phyloP scores from a whole-genome alignment of 1,139 yeast genomes.

The Candida dubliniensis region DNA sequence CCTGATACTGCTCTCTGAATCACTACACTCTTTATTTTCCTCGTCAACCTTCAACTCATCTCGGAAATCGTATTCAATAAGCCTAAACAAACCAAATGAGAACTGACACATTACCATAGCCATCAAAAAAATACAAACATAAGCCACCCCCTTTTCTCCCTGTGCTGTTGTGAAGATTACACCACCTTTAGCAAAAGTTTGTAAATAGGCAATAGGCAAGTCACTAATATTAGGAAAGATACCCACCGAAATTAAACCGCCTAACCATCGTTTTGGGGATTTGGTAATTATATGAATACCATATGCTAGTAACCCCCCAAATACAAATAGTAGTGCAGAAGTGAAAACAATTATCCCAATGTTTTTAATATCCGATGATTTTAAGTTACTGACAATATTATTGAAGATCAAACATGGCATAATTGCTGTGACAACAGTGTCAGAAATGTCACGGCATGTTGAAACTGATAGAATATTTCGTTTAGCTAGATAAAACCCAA shows the following conservation, averaged over 20 bases:
- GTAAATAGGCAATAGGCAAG: constrained; percentile 85
- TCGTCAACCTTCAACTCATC: constrained; percentile 18
- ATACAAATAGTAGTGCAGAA: constrained; percentile 44
- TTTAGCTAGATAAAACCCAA: constrained; percentile 70
- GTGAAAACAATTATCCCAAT: constrained; percentile 71
- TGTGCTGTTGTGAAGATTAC: constrained; percentile 54
- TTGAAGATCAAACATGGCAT: constrained; percentile 79
- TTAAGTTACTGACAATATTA: constrained; percentile 69
- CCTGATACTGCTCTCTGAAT: constrained; percentile 9
- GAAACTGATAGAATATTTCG: constrained; percentile 69
- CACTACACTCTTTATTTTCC: constrained; percentile 4
- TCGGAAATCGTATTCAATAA: constrained; percentile 71
- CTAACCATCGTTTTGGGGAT: constrained; percentile 73
- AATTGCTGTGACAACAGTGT: constrained; percentile 67
- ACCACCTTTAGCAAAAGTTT: constrained; percentile 69
- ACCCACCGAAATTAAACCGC: constrained; percentile 69
- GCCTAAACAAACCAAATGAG: constrained; percentile 69
- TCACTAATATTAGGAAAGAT: constrained; percentile 75
- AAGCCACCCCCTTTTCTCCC: constrained; percentile 81
- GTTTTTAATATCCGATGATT: constrained; percentile 69
- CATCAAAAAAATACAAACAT: constrained; percentile 76
- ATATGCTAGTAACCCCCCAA: constrained; percentile 39
- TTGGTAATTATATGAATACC: constrained; percentile 37
- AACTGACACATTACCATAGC: constrained; percentile 71
- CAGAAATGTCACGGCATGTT: constrained; percentile 71